phyloP scores from a whole-genome alignment of 176 grass and related monocot genomes.

The Aegilops speltoides region DNA sequence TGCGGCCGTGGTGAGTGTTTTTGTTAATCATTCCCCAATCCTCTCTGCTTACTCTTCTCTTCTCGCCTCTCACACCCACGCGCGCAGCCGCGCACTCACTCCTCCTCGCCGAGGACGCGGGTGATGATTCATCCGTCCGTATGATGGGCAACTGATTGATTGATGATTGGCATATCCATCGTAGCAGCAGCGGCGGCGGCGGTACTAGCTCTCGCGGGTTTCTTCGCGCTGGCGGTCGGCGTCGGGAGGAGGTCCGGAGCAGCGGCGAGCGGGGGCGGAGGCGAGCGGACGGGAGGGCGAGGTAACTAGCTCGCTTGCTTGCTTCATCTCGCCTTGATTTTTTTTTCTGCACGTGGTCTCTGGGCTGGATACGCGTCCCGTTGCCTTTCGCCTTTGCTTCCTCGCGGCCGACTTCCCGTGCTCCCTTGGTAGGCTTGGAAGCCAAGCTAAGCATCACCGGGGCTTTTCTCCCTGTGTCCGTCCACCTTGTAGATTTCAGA shows the following conservation, averaged over 20 bases:
- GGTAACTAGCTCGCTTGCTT: conserved; percentile 24
- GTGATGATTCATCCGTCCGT: not conserved
- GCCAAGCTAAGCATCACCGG: conserved; percentile 20
- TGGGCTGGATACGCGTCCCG: not conserved
- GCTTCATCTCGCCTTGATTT: not conserved
- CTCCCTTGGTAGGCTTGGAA: conserved; percentile 31
- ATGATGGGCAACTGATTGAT: conserved; percentile 4
- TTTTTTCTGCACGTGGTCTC: not conserved
- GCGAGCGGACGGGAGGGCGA: conserved; percentile 26
- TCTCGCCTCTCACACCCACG: not conserved
- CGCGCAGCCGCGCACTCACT: not conserved
- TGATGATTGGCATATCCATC: conserved; percentile 40
- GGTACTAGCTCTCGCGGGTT: not conserved
- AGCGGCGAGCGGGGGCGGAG: not conserved
- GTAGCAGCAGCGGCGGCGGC: not conserved
- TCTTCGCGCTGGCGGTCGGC: conserved; percentile 33
- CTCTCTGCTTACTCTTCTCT: not conserved
- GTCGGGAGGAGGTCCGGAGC: conserved; percentile 23
- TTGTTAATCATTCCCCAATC: conserved; percentile 29
- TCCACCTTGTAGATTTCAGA: not conserved
- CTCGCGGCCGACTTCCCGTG: not conserved
- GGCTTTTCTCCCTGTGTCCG: not conserved
- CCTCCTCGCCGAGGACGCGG: not conserved
- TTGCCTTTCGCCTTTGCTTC: not conserved
- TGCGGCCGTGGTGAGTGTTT: conserved; percentile 22